These are phyloP conservation scores for Dendrobium chrysotoxum DNA, from an alignment of 106 monocot species.

Conservation along the genomic window DNA sequence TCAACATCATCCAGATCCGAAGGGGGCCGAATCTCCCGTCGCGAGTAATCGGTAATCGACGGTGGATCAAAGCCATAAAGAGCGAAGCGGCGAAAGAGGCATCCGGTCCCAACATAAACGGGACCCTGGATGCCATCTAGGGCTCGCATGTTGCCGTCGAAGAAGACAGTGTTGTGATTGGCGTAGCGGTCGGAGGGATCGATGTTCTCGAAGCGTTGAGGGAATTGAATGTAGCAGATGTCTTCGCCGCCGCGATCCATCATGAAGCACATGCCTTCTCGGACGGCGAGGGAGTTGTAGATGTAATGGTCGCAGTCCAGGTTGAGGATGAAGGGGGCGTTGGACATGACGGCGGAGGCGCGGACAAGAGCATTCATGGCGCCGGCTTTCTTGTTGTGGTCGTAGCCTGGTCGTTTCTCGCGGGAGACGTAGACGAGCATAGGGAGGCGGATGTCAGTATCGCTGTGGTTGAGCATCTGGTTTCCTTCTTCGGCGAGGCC, in stretches of 20 bases:
- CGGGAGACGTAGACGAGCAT: conserved; percentile 67
- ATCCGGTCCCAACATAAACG: conserved; percentile 65
- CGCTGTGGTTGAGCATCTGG: conserved; percentile 42
- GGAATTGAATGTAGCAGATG: conserved; percentile 76
- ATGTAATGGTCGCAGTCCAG: conserved; percentile 32
- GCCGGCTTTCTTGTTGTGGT: conserved; percentile 78
- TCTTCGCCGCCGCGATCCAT: conserved; percentile 65
- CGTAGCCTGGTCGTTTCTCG: conserved; percentile 55
- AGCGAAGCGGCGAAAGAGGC: conserved; percentile 54
- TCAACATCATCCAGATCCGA: conserved; percentile 14
- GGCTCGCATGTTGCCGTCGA: conserved; percentile 75
- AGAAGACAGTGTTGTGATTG: conserved; percentile 79
- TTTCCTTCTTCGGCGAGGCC: conserved; percentile 33
- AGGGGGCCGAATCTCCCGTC: neutral
- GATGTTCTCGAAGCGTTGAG: conserved; percentile 66
- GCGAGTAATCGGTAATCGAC: conserved; percentile 17
- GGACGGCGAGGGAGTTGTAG: conserved; percentile 21
- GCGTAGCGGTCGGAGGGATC: conserved; percentile 78
- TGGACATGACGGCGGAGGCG: conserved; percentile 61
- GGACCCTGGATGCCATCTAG: conserved; percentile 68
- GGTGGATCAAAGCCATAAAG: conserved; percentile 66
- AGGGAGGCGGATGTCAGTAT: conserved; percentile 51
- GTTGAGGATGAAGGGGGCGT: conserved; percentile 67
- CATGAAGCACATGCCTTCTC: conserved; percentile 33
- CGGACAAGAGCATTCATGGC: conserved; percentile 76